Conservation (phyloP, 73 alveolate species). For the Stentor coeruleus region DNA sequence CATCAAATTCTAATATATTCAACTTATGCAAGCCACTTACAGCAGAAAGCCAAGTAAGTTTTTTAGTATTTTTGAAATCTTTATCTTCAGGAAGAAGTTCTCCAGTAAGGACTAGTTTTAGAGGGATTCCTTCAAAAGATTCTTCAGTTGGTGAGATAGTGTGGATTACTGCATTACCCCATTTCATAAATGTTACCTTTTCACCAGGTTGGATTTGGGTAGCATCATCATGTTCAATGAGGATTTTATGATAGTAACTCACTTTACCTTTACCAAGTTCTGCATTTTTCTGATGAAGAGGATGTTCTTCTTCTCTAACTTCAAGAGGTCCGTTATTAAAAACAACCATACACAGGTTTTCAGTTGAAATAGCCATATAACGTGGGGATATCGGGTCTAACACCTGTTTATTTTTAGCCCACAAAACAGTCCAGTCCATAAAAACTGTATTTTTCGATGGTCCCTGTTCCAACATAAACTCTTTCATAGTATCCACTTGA, state of each 20-base stretch:
- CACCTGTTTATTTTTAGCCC: slow-evolving; percentile 80
- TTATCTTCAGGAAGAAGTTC: slow-evolving; percentile 69
- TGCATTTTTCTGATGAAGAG: slow-evolving; percentile 47
- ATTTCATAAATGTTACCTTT: slow-evolving; percentile 69
- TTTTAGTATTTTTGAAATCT: slow-evolving; percentile 83
- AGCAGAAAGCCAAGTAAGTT: slow-evolving; percentile 83
- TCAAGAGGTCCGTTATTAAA: slow-evolving; percentile 47
- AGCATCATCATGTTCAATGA: slow-evolving; percentile 74
- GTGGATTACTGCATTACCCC: slow-evolving; percentile 66
- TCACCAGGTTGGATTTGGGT: slow-evolving; percentile 56
- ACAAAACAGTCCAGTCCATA: slow-evolving; percentile 94
- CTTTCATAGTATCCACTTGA: slow-evolving; percentile 89
- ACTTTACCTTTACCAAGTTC: slow-evolving; percentile 57
- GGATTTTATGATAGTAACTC: slow-evolving; percentile 44
- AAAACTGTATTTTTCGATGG: slow-evolving; percentile 88
- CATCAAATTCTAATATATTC: slow-evolving; percentile 79
- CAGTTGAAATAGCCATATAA: slow-evolving; percentile 69
- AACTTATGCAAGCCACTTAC: slow-evolving; percentile 25
- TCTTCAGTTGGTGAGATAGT: slow-evolving; percentile 35
- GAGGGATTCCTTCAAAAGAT: slow-evolving; percentile 42
- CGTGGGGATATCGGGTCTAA: slow-evolving; percentile 89
- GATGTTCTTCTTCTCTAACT: slow-evolving; percentile 33
- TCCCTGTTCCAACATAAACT: slow-evolving; percentile 93
- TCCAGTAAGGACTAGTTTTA: slow-evolving; percentile 36
- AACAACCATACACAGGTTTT: slow-evolving; percentile 52